Percentiles rank a stretch among this genome's conserved stretches.
phyloP scores from a whole-genome alignment of 352 stramenopile species.

The Phytophthora pluvialis region DNA sequence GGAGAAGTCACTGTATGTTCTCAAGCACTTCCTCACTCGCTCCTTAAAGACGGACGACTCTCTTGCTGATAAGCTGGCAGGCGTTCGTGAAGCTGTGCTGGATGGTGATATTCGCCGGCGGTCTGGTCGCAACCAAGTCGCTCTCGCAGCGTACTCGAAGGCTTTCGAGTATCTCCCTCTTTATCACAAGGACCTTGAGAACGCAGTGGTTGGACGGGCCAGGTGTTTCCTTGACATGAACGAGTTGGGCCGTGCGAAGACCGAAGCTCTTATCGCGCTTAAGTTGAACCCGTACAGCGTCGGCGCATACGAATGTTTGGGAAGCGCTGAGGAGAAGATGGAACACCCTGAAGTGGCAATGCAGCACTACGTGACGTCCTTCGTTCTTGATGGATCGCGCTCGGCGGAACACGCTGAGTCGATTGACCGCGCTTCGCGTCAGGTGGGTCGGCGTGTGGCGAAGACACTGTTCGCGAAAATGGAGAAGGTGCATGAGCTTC shows the following conservation, averaged over 20 bases:
- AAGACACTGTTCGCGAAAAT: conserved; percentile 76
- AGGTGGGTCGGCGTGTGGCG: conserved; percentile 67
- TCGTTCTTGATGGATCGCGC: conserved; percentile 83
- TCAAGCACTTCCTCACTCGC: conserved; percentile 74
- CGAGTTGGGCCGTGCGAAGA: conserved; percentile 46
- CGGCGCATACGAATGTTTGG: conserved; percentile 75
- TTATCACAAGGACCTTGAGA: conserved; percentile 70
- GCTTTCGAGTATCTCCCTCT: conserved; percentile 66
- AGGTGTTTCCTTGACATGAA: conserved; percentile 68
- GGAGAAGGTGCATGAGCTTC: conserved; percentile 76
- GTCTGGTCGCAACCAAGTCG: conserved; percentile 57
- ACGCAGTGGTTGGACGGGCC: conserved; percentile 61
- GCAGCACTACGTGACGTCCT: conserved; percentile 84
- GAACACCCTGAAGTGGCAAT: conserved; percentile 62
- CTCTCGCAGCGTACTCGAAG: conserved; percentile 65
- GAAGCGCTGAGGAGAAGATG: conserved; percentile 64
- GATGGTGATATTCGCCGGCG: conserved; percentile 65
- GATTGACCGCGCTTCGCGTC: conserved; percentile 76
- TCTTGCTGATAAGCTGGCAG: conserved; percentile 51
- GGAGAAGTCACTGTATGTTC: conserved; percentile 64
- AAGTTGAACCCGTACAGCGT: conserved; percentile 74
- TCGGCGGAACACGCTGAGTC: conserved; percentile 69
- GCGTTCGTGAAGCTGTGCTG: conserved; percentile 59
- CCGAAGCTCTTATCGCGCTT: conserved; percentile 53
- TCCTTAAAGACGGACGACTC: conserved; percentile 58